Evolutionary conservation across 371 early-diverging fungal species (phyloP), one percentile per base, ranked within the genome.

Genomic region (Mortierella sp.): DNA sequence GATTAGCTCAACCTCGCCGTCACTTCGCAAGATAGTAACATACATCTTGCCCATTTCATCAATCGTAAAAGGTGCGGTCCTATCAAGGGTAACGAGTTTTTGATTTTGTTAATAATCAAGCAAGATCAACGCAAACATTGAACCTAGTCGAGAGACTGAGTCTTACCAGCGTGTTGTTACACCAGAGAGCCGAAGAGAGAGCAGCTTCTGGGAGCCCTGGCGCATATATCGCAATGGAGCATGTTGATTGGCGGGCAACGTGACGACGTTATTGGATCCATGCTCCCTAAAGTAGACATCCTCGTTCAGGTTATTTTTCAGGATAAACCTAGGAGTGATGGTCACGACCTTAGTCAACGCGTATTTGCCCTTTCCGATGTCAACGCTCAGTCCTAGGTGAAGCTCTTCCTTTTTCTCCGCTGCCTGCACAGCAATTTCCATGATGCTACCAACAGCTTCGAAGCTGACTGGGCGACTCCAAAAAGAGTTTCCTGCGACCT

Each of bases 391-490:
- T 21, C 98, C 99, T 22, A 97, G 66, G 67, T 96, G 95, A 28
- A 93, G 87, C 63, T 94, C 92, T 71, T 91, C 90, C 0, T 86
- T 69, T 13, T 85, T 68, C 13, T 84, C 81, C 13, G 83, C 52
- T 7, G 90, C 88, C 10, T 92, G 92, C 13, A 97, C 83, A 8
- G 88, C 84, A 1, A 97, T 89, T 62, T 94, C 96, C 69, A 92
- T 91, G 3, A 92, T 88, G 69, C 94, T 94, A 15, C 98, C 98
- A 58, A 97, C 94, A 1, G 97, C 97, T 70, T 98, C 99, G 70
- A 99, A 97, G 84, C 97, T 97, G 62, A 97, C 75, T 0, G 96
- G 96, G 79, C 93, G 85, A 84, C 97, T 97, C 97, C 97, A 97
- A 0, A 96, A 96, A 0, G 97, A 94, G 43, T 90, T 88, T 3